Percentiles rank a stretch among this genome's conserved stretches.
phyloP scores from a whole-genome alignment of 1,139 yeast genomes.

The Saccharomyces hybrid region DNA sequence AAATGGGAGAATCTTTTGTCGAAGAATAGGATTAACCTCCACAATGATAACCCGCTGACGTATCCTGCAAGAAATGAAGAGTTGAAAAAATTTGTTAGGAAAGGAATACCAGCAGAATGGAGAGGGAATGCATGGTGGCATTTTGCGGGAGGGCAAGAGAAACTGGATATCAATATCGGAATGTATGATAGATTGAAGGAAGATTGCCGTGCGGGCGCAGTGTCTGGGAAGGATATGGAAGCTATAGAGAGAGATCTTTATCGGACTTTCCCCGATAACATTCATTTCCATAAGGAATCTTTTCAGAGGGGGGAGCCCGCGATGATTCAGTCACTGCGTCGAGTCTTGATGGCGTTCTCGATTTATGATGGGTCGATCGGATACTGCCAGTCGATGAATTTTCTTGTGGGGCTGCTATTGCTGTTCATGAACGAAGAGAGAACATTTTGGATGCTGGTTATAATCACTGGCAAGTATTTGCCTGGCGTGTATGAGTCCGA shows the following conservation, averaged over 20 bases:
- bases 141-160: conserved; percentile 80
- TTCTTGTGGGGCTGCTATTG: conserved; percentile 75
- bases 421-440: conserved; percentile 82
- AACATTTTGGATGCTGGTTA: conserved; percentile 92
- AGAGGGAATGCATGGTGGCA: conserved; percentile 95
- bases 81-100: conserved; percentile 68
- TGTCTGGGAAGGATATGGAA: conserved; percentile 53
- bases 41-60: conserved; percentile 35
- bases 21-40: conserved; percentile 51
- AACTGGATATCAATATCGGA: conserved; percentile 58
- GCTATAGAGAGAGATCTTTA: conserved; percentile 87
- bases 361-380: conserved; percentile 84
- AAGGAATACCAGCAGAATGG: conserved; percentile 96
- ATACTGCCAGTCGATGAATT: conserved; percentile 89
- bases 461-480: conserved; percentile 71
- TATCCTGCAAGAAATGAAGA: conserved; percentile 83
- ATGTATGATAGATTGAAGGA: conserved; percentile 45
- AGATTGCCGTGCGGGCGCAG: conserved; percentile 32
- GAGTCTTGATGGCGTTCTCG: conserved; percentile 79
- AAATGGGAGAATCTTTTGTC: conserved; percentile 67
- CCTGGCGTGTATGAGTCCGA: conserved; percentile 88
- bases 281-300: conserved; percentile 49
- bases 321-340: conserved; percentile 61
- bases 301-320: conserved; percentile 43
- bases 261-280: conserved; percentile 90